Conservation (phyloP, 148 eudicot species). For the Fagopyrum tataricum region DNA sequence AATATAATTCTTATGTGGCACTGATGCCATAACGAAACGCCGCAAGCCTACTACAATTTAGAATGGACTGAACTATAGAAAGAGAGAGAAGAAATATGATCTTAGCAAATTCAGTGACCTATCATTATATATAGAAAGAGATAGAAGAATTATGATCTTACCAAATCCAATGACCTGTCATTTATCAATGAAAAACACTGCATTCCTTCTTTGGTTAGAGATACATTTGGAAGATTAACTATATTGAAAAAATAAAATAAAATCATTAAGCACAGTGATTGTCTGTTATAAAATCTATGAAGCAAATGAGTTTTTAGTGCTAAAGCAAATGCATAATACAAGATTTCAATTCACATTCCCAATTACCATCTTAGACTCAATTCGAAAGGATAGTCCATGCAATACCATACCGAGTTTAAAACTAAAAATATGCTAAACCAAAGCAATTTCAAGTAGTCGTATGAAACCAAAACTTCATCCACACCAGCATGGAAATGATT, state of each 20-base stretch:
- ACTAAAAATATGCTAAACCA: neutral
- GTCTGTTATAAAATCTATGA: constrained; percentile 42
- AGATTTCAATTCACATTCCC: neutral
- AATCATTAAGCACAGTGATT: constrained; percentile 64
- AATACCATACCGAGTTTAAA: neutral
- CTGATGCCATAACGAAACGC: neutral
- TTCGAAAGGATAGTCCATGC: neutral
- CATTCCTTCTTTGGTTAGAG: constrained; percentile 98
- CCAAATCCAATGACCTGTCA: no score
- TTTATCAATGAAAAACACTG: constrained; percentile 95
- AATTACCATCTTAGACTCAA: neutral
- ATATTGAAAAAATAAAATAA: constrained; percentile 12
- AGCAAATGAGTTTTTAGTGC: neutral
- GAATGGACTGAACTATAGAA: neutral
- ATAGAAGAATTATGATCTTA: no score
- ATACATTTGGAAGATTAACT: constrained; percentile 94
- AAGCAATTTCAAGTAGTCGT: neutral
- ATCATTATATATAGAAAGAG: constrained; percentile 79
- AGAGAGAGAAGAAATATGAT: constrained; percentile 7
- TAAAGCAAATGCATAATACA: neutral
- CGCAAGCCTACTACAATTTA: neutral
- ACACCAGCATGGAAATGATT: neutral
- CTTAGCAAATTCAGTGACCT: constrained; percentile 93
- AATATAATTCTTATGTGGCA: neutral
- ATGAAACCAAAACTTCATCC: neutral